Evolutionary conservation across 2,329 filamentous ascomycete genomes (phyloP).

Genomic region (Diaporthe aspalathi): DNA sequence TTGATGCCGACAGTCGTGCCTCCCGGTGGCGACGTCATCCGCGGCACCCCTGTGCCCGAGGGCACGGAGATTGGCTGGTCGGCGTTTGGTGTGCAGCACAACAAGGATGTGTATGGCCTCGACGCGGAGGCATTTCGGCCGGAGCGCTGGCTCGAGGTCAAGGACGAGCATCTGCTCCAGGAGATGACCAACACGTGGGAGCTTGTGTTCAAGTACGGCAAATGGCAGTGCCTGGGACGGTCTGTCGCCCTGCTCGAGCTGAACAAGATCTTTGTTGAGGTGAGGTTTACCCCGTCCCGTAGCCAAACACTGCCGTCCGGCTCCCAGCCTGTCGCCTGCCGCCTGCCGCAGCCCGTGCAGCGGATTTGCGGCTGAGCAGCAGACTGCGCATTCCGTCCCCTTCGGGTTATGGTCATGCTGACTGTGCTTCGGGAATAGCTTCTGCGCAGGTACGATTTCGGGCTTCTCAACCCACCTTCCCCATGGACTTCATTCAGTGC

Average conservation of each 20-base stretch:
- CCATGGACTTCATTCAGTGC: constrained; percentile 44
- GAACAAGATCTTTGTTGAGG: constrained; percentile 57
- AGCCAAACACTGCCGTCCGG: neutral
- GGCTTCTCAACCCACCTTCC: constrained; percentile 42
- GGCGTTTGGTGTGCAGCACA: constrained; percentile 54
- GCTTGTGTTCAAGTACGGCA: constrained; percentile 57
- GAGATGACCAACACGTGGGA: constrained; percentile 54
- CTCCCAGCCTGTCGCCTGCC: neutral
- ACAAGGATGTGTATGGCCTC: constrained; percentile 51
- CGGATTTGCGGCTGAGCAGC: neutral
- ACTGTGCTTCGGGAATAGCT: constrained; percentile 30
- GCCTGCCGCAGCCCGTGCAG: neutral
- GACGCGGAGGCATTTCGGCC: constrained; percentile 59
- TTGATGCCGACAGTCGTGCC: constrained; percentile 51
- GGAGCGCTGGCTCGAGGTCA: constrained; percentile 60
- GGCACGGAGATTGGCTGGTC: constrained; percentile 59
- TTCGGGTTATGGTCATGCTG: neutral
- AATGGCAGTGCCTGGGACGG: constrained; percentile 59
- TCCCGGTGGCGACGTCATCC: constrained; percentile 51
- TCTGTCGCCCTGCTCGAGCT: constrained; percentile 57
- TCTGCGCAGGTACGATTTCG: constrained; percentile 44
- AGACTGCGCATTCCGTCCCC: neutral
- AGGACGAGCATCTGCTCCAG: constrained; percentile 47
- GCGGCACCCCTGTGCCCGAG: constrained; percentile 55
- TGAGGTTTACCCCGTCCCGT: constrained; percentile 42